These are phyloP conservation scores for Gaeumannomyces sp. DNA, from an alignment of 2,329 filamentous ascomycete species.

Conservation along the genomic window DNA sequence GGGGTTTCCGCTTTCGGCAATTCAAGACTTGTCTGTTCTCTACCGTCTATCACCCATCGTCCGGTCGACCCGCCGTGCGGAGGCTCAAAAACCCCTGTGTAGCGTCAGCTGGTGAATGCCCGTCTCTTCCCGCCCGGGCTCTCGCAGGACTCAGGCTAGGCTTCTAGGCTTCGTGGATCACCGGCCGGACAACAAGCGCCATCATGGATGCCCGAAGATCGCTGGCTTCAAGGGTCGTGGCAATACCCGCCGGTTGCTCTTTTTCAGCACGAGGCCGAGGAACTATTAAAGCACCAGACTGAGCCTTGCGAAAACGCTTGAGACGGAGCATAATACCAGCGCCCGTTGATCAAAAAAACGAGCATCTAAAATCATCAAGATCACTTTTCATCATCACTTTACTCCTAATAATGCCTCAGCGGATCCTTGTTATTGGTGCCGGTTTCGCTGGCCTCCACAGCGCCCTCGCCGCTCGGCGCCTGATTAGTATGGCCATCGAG, in stretches of 20 bases:
- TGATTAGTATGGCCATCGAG: constrained; percentile 19
- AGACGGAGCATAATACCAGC: background rate
- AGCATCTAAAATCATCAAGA: background rate
- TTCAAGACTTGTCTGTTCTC: background rate
- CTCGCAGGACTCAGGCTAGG: background rate
- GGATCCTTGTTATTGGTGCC: constrained; percentile 5
- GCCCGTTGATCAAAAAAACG: background rate
- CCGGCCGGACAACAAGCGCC: background rate
- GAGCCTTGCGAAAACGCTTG: background rate
- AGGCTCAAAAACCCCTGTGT: too few relatives aligned
- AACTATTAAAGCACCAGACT: background rate
- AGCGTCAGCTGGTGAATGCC: too few relatives aligned
- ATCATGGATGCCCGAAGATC: background rate
- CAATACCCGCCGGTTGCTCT: background rate
- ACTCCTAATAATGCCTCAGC: background rate
- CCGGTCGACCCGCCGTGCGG: too few relatives aligned
- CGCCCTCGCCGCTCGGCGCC: constrained; percentile 27
- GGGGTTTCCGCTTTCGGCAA: background rate
- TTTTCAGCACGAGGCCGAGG: background rate
- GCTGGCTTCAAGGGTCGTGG: background rate
- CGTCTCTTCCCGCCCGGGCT: too few relatives aligned
- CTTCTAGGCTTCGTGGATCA: background rate
- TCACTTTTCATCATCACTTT: background rate
- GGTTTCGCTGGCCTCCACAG: constrained; percentile 21
- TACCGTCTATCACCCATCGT: background rate